Conservation (phyloP, 148 eudicot species). For the Rhododendron ovatum region DNA sequence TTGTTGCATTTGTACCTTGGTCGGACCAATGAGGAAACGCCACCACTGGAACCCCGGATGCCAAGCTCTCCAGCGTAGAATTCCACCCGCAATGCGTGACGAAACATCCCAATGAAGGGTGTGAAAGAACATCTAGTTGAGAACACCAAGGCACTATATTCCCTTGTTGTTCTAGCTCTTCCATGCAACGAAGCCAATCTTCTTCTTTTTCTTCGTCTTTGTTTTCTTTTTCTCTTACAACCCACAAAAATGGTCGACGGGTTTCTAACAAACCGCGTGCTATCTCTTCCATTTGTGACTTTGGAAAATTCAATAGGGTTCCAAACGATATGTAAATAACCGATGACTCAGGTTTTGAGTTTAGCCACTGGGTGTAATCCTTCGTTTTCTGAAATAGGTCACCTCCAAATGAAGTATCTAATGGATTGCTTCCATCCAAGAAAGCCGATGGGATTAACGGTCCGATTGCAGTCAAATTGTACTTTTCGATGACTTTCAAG, state of each 20-base stretch:
- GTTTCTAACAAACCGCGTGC: background rate
- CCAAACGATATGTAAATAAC: background rate
- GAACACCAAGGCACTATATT: no score
- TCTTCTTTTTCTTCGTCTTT: background rate
- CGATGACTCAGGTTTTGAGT: constrained; percentile 16
- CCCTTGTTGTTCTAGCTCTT: background rate
- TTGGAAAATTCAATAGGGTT: background rate
- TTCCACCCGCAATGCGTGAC: constrained; percentile 46
- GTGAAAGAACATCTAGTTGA: no score
- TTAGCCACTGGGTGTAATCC: constrained; percentile 35
- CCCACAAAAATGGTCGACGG: constrained; percentile 36
- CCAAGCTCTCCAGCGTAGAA: constrained; percentile 29
- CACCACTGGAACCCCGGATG: constrained; percentile 35
- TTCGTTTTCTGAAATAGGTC: constrained; percentile 12
- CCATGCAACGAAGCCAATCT: constrained; percentile 26
- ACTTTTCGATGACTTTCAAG: constrained; percentile 2
- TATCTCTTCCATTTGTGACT: background rate
- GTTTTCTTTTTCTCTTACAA: constrained; percentile 23
- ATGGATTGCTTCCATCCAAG: background rate
- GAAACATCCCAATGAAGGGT: no score
- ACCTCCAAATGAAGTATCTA: constrained; percentile 22
- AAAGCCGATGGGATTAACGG: constrained; percentile 28
- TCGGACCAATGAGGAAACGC: constrained; percentile 16
- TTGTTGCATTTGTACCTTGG: constrained; percentile 44
- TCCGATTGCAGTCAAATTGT: constrained; percentile 27